Evolutionary conservation across 169 alveolate species (phyloP).

Genomic region (Cryptosporidium andersoni): DNA sequence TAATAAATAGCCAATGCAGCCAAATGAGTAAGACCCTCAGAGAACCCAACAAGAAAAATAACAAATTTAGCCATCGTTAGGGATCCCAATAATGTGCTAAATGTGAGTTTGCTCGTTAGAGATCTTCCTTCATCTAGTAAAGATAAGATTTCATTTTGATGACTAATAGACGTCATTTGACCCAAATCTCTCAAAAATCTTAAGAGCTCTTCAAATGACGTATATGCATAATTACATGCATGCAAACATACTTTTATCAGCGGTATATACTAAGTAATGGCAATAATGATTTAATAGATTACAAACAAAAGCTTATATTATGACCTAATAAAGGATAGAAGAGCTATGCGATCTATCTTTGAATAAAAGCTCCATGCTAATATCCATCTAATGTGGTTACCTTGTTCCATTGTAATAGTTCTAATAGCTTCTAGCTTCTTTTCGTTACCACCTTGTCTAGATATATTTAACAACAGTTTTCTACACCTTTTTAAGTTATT

Average conservation of each 20-base stretch:
- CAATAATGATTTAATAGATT: neutral
- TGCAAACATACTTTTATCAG: neutral
- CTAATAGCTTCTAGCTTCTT: constrained; percentile 12
- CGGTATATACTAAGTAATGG: neutral
- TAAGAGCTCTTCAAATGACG: neutral
- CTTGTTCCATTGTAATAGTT: constrained; percentile 38
- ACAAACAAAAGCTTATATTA: neutral
- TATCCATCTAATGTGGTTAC: constrained; percentile 47
- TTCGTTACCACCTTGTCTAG: constrained; percentile 23
- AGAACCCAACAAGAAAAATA: constrained; percentile 84
- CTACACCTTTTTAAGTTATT: constrained; percentile 32
- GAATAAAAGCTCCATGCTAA: constrained; percentile 66
- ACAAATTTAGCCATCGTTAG: constrained; percentile 42
- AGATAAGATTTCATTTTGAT: constrained; percentile 60
- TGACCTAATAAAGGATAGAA: constrained; percentile 30
- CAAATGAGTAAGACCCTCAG: constrained; percentile 88
- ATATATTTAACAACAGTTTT: constrained; percentile 3
- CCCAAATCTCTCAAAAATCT: neutral
- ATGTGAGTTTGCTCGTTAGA: constrained; percentile 12
- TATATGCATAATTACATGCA: constrained; percentile 22
- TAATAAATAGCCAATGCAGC: constrained; percentile 88
- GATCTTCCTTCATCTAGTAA: constrained; percentile 47
- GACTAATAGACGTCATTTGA: constrained; percentile 23
- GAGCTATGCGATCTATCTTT: constrained; percentile 39
- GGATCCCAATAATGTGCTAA: constrained; percentile 32